These are phyloP conservation scores for Leishmania aethiopica DNA, from an alignment of 208 protist species.

Conservation along the genomic window DNA sequence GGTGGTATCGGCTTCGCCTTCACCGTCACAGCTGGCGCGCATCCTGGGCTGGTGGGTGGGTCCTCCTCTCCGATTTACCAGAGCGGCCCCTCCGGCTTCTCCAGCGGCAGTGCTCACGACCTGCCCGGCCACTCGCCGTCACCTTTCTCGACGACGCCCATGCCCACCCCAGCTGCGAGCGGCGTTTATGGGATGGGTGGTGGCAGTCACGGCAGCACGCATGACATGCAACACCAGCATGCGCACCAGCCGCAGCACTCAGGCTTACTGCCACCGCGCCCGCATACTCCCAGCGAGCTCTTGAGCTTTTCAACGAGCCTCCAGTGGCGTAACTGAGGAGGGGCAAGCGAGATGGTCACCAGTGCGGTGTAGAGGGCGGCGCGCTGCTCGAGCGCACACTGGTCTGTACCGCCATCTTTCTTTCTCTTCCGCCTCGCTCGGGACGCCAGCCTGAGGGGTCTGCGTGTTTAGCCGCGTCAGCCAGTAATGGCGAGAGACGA, in stretches of 20 bases:
- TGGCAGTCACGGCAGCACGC: neutral
- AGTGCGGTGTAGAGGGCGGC: neutral
- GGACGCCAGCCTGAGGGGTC: neutral
- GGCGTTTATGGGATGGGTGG: slow-evolving; percentile 23
- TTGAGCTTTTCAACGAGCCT: slow-evolving; percentile 30
- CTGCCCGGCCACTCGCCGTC: slow-evolving; percentile 22
- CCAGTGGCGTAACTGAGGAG: slow-evolving; percentile 25
- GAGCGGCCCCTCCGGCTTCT: slow-evolving; percentile 11
- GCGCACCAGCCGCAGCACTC: slow-evolving; percentile 9
- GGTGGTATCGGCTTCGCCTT: slow-evolving; percentile 28
- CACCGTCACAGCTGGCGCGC: slow-evolving; percentile 31
- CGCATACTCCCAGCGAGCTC: slow-evolving; percentile 25
- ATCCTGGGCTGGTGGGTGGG: slow-evolving; percentile 12
- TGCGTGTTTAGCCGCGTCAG: neutral
- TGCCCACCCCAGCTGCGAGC: slow-evolving; percentile 5
- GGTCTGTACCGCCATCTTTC: neutral
- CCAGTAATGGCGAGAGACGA: neutral
- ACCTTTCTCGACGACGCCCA: slow-evolving; percentile 30
- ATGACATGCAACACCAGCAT: slow-evolving; percentile 5
- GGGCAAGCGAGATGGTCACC: neutral
- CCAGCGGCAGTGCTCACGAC: slow-evolving; percentile 18
- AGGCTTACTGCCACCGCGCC: slow-evolving; percentile 21
- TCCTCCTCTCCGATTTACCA: slow-evolving; percentile 21
- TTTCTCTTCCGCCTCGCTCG: neutral
- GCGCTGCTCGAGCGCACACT: neutral